Evolutionary conservation across 257 asterid genomes (phyloP).

Genomic region (Solanum etuberosum): DNA sequence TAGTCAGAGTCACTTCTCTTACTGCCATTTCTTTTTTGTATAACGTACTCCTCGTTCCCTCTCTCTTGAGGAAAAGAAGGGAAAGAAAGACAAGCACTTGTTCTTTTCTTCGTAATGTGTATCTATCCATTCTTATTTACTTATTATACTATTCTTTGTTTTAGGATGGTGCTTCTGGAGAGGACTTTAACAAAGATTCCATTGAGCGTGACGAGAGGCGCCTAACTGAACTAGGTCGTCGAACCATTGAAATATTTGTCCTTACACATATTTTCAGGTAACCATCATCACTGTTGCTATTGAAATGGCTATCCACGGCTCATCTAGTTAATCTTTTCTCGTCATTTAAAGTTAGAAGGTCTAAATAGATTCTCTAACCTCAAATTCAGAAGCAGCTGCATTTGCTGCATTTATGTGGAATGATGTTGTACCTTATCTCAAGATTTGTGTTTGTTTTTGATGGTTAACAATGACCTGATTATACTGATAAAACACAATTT

Average conservation of each 20-base stretch:
- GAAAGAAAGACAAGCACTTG: background rate
- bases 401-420: background rate
- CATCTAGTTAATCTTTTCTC: background rate
- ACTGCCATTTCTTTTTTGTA: background rate
- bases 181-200: conserved; percentile 69
- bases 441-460: background rate
- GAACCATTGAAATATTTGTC: conserved; percentile 84
- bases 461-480: background rate
- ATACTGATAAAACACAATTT: background rate
- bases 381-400: background rate
- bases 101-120: background rate
- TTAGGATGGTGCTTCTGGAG: conserved; percentile 79
- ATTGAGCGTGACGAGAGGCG: conserved; percentile 82
- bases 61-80: background rate
- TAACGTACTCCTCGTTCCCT: background rate
- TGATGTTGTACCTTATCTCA: background rate
- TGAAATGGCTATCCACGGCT: background rate
- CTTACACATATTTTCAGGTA: conserved; percentile 88
- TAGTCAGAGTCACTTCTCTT: background rate
- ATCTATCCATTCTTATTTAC: background rate
- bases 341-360: background rate
- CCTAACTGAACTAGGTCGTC: conserved; percentile 88
- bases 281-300: background rate
- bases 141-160: conserved; percentile 10
- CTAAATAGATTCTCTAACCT: background rate